Evolutionary conservation across 768 basidiomycete species (phyloP), one percentile per base, ranked within the genome.

Genomic region (Boletus sp.): DNA sequence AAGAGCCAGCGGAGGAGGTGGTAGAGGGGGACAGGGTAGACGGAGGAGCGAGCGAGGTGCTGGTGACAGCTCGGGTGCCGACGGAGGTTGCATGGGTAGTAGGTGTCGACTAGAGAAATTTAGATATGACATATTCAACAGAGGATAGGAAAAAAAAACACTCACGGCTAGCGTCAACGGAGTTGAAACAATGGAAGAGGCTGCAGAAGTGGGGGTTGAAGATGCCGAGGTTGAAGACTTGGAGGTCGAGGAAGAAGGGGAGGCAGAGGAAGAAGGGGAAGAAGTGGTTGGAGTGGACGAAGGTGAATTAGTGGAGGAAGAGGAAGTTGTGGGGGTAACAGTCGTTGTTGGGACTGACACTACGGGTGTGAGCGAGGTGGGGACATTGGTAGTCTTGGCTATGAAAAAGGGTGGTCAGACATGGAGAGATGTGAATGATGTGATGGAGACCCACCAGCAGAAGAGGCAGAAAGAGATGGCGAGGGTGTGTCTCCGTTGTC

Each of bases 1-100:
- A 66, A 35, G 74, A 70, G n/a, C 67, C 53, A 23, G 73, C 49
- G 17, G 74, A 63, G 29, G 71, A 54, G 23, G 74, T 71, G 8
- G 61, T 21, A 14, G 67, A 50, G 6, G 62, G 51, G 3, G 62
- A 42, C 7, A 45, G 1, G 17, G 55, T n/a, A 15, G 61, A 19
- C 10, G 46, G 37, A 13, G 60, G 21, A 14, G 51, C 45, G 43
- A 42, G 40, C 9, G 44, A 48, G 14, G 37, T 8, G 42, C 41
- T 30, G 10, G 54, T 19, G 9, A 17, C 14, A 5, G 21, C 15
- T 15, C 55, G 42, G 23, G 50, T 37, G 2, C 10, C 1, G 27
- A 33, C 30, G 9, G 45, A 8, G n/a, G 42, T 44, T 3, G 32
- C 19, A 40, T 41, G 25, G 38, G 25, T 13, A 21, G 55, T 27